Evolutionary conservation across 2,329 filamentous ascomycete species (phyloP).

Genomic region (Penicillium sp.): DNA sequence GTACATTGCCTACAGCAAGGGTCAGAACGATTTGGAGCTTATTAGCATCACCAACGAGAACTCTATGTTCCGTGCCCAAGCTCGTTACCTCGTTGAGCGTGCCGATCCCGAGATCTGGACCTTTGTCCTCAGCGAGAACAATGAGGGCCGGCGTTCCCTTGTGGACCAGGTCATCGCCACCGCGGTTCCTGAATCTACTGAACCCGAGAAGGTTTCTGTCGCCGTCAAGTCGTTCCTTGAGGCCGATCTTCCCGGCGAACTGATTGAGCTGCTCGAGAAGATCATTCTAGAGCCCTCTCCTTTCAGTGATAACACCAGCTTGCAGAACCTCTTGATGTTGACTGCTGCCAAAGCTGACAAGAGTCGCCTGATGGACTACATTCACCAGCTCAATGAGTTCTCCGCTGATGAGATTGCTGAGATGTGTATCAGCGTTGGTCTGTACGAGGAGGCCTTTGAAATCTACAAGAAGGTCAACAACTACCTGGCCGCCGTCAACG

Average conservation of each 20-base stretch:
- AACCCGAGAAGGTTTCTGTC: constrained; percentile 91
- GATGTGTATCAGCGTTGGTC: constrained; percentile 89
- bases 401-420: constrained; percentile 88
- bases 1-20: constrained; percentile 93
- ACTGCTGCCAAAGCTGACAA: constrained; percentile 97
- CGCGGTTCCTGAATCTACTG: constrained; percentile 86
- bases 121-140: constrained; percentile 94
- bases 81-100: constrained; percentile 88
- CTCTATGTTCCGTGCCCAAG: constrained; percentile 99
- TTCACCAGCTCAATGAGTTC: constrained; percentile 85
- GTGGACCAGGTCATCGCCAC: constrained; percentile 96
- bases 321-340: constrained; percentile 94
- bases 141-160: constrained; percentile 87
- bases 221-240: constrained; percentile 91
- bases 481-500: constrained; percentile 80
- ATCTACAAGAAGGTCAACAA: constrained; percentile 98
- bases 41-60: constrained; percentile 99
- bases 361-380: constrained; percentile 91
- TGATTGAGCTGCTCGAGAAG: constrained; percentile 98
- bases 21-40: constrained; percentile 93
- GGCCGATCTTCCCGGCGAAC: constrained; percentile 84
- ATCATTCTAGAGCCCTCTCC: constrained; percentile 99
- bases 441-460: constrained; percentile 96
- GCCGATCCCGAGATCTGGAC: constrained; percentile 88
- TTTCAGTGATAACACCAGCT: constrained; percentile 94